phyloP scores from a whole-genome alignment of 1,284 basidiomycete species.

The Pseudomicrostroma phylloplanum region DNA sequence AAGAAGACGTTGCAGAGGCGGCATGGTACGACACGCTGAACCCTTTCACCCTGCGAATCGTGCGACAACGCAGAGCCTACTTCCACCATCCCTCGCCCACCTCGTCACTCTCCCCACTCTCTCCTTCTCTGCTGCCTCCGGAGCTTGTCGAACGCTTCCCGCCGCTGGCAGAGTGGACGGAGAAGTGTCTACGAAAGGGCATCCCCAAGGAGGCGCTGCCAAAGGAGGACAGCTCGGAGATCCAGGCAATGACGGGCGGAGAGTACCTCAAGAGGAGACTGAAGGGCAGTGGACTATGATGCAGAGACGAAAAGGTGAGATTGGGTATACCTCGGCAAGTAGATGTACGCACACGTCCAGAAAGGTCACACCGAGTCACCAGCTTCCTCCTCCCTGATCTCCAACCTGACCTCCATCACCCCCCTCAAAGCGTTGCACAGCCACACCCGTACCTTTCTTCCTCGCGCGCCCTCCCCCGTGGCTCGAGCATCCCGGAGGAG shows the following conservation, averaged over 20 bases:
- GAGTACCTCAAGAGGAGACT: neutral
- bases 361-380: too few relatives aligned
- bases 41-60: too few relatives aligned
- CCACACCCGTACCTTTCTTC: neutral
- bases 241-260: neutral
- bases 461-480: too few relatives aligned
- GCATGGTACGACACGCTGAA: too few relatives aligned
- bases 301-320: too few relatives aligned
- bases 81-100: neutral
- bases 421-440: conserved; percentile 3
- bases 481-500: neutral
- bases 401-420: neutral
- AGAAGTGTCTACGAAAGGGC: neutral
- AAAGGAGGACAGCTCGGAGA: neutral
- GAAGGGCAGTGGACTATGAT: neutral
- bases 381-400: neutral
- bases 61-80: neutral
- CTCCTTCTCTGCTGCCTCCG: neutral
- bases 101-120: neutral
- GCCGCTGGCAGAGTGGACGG: neutral
- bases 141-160: neutral
- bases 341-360: too few relatives aligned
- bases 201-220: neutral
- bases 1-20: too few relatives aligned
- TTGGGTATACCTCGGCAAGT: too few relatives aligned